A percentile compares a stretch with the other conserved stretches of the same genome.
These are phyloP conservation scores for Kodamaea fukazawae DNA, from an alignment of 805 yeast genomes.

Conservation along the genomic window DNA sequence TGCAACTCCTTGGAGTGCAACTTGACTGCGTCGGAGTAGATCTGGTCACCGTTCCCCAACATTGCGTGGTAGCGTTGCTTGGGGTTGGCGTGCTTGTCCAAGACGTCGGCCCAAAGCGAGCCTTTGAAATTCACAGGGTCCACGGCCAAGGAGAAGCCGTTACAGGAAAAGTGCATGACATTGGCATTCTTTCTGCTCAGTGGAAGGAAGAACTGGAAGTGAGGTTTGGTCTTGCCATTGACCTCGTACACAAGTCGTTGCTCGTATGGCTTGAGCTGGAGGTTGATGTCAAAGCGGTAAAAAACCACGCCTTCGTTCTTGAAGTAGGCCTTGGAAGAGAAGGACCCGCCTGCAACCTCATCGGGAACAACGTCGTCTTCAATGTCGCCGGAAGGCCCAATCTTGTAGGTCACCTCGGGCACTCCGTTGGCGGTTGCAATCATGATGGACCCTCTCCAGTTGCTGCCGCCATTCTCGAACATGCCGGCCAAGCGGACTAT, in stretches of 20 bases:
- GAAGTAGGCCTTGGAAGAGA: constrained; percentile 43
- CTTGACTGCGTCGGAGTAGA: constrained; percentile 83
- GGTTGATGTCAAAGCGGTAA: constrained; percentile 60
- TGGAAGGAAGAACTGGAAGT: constrained; percentile 70
- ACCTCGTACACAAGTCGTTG: constrained; percentile 64
- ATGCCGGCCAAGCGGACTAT: constrained; percentile 65
- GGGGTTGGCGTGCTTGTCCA: constrained; percentile 53
- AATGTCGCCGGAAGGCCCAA: constrained; percentile 5
- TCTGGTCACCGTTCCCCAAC: constrained; percentile 98
- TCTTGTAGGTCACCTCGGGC: constrained; percentile 3
- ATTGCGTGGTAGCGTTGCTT: constrained; percentile 71
- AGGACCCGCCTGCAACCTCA: constrained; percentile 36
- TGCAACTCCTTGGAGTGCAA: constrained; percentile 50
- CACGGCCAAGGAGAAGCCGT: constrained; percentile 79
- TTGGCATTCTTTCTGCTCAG: constrained; percentile 67
- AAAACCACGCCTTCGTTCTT: constrained; percentile 51
- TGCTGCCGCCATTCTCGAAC: constrained; percentile 43
- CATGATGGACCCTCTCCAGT: constrained; percentile 68
- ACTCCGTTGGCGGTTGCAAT: constrained; percentile 46
- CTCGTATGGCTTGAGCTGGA: constrained; percentile 48
- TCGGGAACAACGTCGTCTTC: constrained; percentile 1
- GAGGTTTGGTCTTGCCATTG: constrained; percentile 35
- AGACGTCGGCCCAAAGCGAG: constrained; percentile 83
- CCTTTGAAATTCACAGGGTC: constrained; percentile 67
- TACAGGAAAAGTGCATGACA: constrained; percentile 80